Evolutionary conservation across 2,329 filamentous ascomycete species (phyloP).

Genomic region (Harringtonia aguacate): DNA sequence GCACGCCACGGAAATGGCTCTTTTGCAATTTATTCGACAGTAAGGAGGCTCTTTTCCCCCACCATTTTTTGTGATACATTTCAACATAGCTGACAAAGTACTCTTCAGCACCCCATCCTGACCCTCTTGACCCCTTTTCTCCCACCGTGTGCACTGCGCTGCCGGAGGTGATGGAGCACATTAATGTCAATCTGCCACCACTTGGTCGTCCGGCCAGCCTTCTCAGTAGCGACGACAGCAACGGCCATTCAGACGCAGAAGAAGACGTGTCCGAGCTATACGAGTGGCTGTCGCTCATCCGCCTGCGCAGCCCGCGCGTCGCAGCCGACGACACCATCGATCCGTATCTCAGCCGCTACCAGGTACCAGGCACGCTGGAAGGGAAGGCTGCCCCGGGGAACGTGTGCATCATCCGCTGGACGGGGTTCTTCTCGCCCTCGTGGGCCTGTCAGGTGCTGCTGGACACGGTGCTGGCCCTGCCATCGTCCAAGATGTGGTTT

Average conservation of each 20-base stretch:
- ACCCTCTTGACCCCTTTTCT: conserved; percentile 35
- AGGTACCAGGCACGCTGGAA: conserved; percentile 31
- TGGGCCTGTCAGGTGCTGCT: conserved; percentile 41
- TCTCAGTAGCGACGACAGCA: conserved; percentile 21
- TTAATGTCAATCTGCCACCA: conserved; percentile 20
- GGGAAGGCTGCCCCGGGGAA: conserved; percentile 1
- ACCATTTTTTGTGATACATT: not conserved
- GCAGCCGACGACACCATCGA: conserved; percentile 48
- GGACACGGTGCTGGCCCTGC: conserved; percentile 30
- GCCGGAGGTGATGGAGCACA: conserved; percentile 18
- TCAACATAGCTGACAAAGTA: conserved; percentile 13
- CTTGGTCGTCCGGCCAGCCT: conserved; percentile 20
- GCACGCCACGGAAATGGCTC: conserved; percentile 60
- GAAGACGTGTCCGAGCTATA: conserved; percentile 54
- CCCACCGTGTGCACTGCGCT: conserved; percentile 30
- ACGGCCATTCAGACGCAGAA: conserved; percentile 42
- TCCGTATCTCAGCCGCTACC: conserved; percentile 58
- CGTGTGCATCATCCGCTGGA: conserved; percentile 45
- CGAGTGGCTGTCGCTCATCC: conserved; percentile 65
- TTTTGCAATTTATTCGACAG: conserved; percentile 53
- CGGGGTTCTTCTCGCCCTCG: conserved; percentile 42
- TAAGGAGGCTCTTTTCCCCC: conserved; percentile 8
- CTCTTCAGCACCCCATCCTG: conserved; percentile 31
- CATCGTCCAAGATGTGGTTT: conserved; percentile 41
- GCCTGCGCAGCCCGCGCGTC: conserved; percentile 55